Conservation (phyloP, 306 rosid genomes). For the Quercus engelmannii region DNA sequence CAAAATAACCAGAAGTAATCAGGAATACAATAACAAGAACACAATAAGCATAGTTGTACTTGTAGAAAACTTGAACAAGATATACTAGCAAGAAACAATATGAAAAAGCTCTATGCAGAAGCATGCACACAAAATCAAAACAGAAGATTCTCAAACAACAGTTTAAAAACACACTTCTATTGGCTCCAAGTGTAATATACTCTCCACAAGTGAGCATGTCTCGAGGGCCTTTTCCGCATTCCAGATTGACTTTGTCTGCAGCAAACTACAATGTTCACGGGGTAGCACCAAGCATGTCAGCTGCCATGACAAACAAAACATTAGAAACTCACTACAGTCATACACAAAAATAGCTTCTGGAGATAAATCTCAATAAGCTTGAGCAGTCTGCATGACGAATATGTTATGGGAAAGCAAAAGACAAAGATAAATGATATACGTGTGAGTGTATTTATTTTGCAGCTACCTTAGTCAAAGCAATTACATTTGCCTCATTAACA, state of each 20-base stretch:
- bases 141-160: not conserved
- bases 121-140: not conserved
- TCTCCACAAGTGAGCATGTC: slow-evolving; percentile 74
- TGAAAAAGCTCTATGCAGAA: not conserved
- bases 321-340: slow-evolving; percentile 11
- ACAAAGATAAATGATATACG: not conserved
- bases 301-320: slow-evolving; percentile 51
- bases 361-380: slow-evolving; percentile 11
- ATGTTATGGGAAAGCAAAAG: slow-evolving; percentile 10
- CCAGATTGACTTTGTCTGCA: slow-evolving; percentile 86
- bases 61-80: not conserved
- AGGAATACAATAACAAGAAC: not conserved
- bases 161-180: slow-evolving; percentile 59
- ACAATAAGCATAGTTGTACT: not conserved
- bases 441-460: not conserved
- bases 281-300: slow-evolving; percentile 77
- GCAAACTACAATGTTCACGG: slow-evolving; percentile 54
- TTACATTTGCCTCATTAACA: slow-evolving; percentile 64
- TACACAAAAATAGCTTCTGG: slow-evolving; percentile 2
- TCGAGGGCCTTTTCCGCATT: slow-evolving; percentile 60
- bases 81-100: not conserved
- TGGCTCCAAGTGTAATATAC: slow-evolving; percentile 85
- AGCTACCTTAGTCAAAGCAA: slow-evolving; percentile 77
- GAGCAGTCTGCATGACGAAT: slow-evolving; percentile 17
- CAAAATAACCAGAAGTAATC: not conserved